A percentile compares a stretch with the other conserved stretches of the same genome.
Conservation (phyloP, 306 rosid genomes). For the Mimosa bimucronata region DNA sequence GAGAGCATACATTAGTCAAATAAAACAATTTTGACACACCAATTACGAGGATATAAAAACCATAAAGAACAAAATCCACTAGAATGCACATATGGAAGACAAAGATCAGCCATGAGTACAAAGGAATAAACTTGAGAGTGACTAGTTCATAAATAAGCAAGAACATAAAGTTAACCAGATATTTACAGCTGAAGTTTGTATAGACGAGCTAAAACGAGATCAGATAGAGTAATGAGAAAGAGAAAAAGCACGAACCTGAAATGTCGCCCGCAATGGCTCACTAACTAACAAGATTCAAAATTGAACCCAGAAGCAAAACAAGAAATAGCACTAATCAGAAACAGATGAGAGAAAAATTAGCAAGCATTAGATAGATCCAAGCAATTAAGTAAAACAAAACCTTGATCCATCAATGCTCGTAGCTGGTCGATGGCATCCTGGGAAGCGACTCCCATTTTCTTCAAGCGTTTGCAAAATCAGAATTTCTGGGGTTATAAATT, state of each 20-base stretch:
- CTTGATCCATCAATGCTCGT: constrained; percentile 73
- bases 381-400: constrained; percentile 46
- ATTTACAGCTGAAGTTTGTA: not conserved
- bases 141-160: not conserved
- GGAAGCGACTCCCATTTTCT: constrained; percentile 73
- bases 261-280: constrained; percentile 72
- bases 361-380: not conserved
- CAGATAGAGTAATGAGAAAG: constrained; percentile 26
- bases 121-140: constrained; percentile 1
- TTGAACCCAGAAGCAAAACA: not conserved
- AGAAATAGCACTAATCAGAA: not conserved
- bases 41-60: constrained; percentile 15
- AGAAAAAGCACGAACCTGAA: constrained; percentile 59
- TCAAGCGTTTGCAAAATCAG: constrained; percentile 4
- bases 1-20: constrained; percentile 33
- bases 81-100: constrained; percentile 7
- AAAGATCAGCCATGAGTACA: constrained; percentile 30
- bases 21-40: constrained; percentile 27
- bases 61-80: constrained; percentile 17
- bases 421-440: constrained; percentile 76
- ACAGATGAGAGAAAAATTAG: not conserved
- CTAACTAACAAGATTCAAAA: constrained; percentile 58
- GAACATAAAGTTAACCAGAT: not conserved
- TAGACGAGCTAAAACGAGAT: constrained; percentile 36
- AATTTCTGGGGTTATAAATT: not conserved